phyloP scores from a whole-genome alignment of 75 land plant genomes.

The Chamaecyparis obtusa region DNA sequence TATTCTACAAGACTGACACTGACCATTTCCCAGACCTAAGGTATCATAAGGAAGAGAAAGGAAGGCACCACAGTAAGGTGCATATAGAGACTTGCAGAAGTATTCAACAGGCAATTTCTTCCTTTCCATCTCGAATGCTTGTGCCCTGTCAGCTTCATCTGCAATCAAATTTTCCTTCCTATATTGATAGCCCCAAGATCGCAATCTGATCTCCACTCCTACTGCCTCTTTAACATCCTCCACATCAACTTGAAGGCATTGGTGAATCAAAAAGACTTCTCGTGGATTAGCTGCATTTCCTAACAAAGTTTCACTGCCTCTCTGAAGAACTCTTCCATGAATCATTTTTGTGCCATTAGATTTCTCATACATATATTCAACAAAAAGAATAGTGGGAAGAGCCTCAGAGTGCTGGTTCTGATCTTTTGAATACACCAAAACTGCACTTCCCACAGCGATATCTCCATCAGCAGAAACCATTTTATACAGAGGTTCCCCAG shows the following conservation, averaged over 20 bases:
- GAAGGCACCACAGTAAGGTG: constrained; percentile 88
- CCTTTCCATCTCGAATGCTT: constrained; percentile 67
- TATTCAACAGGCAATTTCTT: constrained; percentile 76
- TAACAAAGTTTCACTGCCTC: constrained; percentile 65
- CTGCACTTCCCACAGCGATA: constrained; percentile 59
- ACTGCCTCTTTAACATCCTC: constrained; percentile 45
- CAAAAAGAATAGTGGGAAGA: constrained; percentile 46
- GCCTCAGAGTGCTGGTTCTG: constrained; percentile 19
- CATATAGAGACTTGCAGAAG: constrained; percentile 77
- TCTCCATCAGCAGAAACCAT: constrained; percentile 41
- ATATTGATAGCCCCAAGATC: constrained; percentile 68
- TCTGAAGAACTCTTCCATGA: constrained; percentile 73
- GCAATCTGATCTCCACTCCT: constrained; percentile 44
- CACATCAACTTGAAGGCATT: constrained; percentile 65
- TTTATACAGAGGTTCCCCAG: constrained; percentile 50
- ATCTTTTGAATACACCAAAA: constrained; percentile 44
- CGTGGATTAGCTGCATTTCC: constrained; percentile 78
- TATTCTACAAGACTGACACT: constrained; percentile 57
- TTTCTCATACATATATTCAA: constrained; percentile 85
- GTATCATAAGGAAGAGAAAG: constrained; percentile 48
- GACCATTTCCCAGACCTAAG: constrained; percentile 73
- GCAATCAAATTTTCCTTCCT: constrained; percentile 55
- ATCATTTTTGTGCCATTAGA: constrained; percentile 53
- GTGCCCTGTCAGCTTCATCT: constrained; percentile 55
- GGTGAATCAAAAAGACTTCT: constrained; percentile 77